Evolutionary conservation across 768 basidiomycete species (phyloP), one percentile per base, ranked within the genome.

Genomic region (Hydnomerulius pinastri): DNA sequence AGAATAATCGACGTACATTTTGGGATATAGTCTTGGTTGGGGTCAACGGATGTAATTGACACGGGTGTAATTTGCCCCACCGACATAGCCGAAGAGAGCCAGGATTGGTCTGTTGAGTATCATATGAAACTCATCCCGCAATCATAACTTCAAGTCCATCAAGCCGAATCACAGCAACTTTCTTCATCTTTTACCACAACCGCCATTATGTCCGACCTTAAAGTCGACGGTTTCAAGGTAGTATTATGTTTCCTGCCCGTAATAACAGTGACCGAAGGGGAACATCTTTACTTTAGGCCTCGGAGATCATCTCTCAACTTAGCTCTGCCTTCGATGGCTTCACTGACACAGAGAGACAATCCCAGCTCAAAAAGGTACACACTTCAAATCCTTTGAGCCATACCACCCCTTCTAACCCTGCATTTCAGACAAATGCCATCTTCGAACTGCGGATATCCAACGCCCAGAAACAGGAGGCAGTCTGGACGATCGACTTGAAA

Each of bases 401-500:
- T n/a, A 17, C 15, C 37, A 1, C n/a, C 12, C 6, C 48, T 24
- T 5, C 33, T 6, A n/a, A 11, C 13, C 24, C 3, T 2, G 20
- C 45, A 39, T 39, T 49, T 24, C 58, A 92, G 92, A 87, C 86
- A 43, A 92, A 90, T 60, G 92, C 90, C 54, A 82, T 95, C 63
- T 94, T 97, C 66, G 87, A 93, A 68, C 74, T 97, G 35, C 81
- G 83, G 45, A 79, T 96, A 58, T 82, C 84, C 67, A 92, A 93
- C 63, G 77, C 70, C 24, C 74, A 79, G 13, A 87, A 86, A 51
- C 76, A 88, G 68, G 83, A 83, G 54, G 87, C 74, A 17, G 77
- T 77, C 38, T 97, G 92, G 92, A 94, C 92, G 6, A 91, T 98
- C 59, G 95, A 98, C 76, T 63, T 96, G 64, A 97, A 98, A 81